Base-by-base conservation (phyloP, 1,284 basidiomycete genomes). In the Cryptococcus wingfieldii region DNA sequence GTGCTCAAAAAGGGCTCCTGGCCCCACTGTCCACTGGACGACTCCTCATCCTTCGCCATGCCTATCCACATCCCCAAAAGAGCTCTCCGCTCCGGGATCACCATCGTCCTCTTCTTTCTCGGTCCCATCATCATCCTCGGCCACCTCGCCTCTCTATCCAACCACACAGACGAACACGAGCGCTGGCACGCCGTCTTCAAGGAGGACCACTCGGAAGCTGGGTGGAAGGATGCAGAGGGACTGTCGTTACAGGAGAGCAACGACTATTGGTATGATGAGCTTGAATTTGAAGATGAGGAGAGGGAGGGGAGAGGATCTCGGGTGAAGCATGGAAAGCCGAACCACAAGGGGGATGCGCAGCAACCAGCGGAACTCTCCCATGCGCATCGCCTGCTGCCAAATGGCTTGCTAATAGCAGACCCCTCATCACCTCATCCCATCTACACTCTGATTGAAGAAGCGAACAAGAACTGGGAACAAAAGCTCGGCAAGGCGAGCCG, bases 401-500 rank as follows among this genome's bases (percentile, higher is more conserved):
- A 34, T 34, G 31, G 31, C 10, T 34, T 34, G 31, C 31, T 34
- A 10, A 34, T 34, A 34, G 7, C 31, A 10, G 31, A 34, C 31
- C 31, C 31, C 4, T 34, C 31, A 10, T 34, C 31, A 10, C 31
- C 31, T 34, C 77, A 79, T 60, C 77, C 77, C 2, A 75, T 79
- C n/a, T 74, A 68, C 54, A 70, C 75, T 47, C 62, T 80, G 8
- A 70, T 81, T 16, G 55, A 67, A 37, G 51, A 61, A 8, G 73
- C 72, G 0, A 67, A 75, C 49, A 47, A 61, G n/a, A 53, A 56
- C 5, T 80, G 79, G 79, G 63, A 75, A 23, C 59, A 60, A 1
- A 79, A 79, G 62, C 19, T 76, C 18, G 64, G 54, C 5, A 63
- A 59, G 47, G 71, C 77, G 58, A 79, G 78, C 54, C 66, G 55